Base-by-base conservation (phyloP, 179 eudicot species). In the Beta corolliflora region DNA sequence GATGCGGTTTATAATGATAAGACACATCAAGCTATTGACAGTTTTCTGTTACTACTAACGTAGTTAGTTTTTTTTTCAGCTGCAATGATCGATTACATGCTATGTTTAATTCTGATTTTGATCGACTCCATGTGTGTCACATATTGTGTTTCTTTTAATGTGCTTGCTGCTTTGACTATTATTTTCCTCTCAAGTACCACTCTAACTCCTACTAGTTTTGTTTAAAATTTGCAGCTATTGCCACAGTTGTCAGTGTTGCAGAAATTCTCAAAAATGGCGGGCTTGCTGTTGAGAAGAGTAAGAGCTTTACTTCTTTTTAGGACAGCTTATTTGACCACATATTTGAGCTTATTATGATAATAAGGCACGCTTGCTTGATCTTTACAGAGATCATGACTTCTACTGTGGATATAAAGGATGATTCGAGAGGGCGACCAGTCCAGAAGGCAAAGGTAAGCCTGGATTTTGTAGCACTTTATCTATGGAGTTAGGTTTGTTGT, bases 251-350 rank as follows among this genome's bases (percentile, higher is more conserved):
- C 12, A 91, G 93, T 36, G 85, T 91, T 78, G 94, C 95, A 18
- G 97, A 93, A 77, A 93, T 93, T 60, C 86, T 93, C 56, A 92
- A 93, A 78, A 93, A 93, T 83, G 91, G 89, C 80, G 96, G 95
- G 16, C 88, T 89, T 71, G 96, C 96, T 56, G 90, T 92, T 82
- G 96, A 92, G 77, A 92, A 89, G 86, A 93, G 97, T 93, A 85
- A 90, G 92, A 67, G 13, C 23, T 31, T 55, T 68, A 70, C 13
- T 76, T 64, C 73, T 44, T 23, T 58, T 12, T 18, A n/a, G n/a
- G n/a, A n/a, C n/a, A n/a, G 14, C 18, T 50, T 19, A 54, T n/a
- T 29, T 15, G 67, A 9, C 23, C 16, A n/a, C 58, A 61, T 7
- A 58, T 73, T 3, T 76, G 14, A 52, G 45, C 56, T 65, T n/a